Percentiles rank a stretch among this genome's conserved stretches.
Conservation (phyloP, 345 rosid species). For the Linum trigynum region DNA sequence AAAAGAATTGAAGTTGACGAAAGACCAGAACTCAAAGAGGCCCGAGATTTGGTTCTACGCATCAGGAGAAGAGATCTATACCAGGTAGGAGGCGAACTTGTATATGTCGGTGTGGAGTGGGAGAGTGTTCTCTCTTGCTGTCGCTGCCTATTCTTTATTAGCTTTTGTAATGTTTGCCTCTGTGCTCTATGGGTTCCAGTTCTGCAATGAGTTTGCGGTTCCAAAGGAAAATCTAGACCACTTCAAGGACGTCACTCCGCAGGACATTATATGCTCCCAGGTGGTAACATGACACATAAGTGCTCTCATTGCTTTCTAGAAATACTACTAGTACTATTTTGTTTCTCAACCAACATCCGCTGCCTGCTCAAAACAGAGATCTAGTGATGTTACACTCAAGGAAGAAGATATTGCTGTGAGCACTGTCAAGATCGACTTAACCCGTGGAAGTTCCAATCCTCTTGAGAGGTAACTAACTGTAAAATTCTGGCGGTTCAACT, state of each 20-base stretch:
- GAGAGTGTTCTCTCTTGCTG: too few species aligned
- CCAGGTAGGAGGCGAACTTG: slow-evolving; percentile 37
- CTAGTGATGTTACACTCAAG: slow-evolving; percentile 26
- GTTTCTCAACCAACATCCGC: slow-evolving; percentile 4
- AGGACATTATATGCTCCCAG: slow-evolving; percentile 92
- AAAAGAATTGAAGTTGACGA: slow-evolving; percentile 79
- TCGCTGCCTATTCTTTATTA: too few species aligned
- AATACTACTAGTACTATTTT: slow-evolving; percentile 1
- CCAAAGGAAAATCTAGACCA: slow-evolving; percentile 73
- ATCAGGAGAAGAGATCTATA: slow-evolving; percentile 77
- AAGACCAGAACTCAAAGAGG: slow-evolving; percentile 57
- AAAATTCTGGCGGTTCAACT: background rate
- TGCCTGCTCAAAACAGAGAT: slow-evolving; percentile 18
- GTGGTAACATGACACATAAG: slow-evolving; percentile 20
- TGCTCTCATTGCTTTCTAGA: background rate
- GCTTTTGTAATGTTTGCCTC: background rate
- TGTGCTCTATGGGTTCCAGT: slow-evolving; percentile 39
- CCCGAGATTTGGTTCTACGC: slow-evolving; percentile 72
- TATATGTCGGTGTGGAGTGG: background rate
- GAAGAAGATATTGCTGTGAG: slow-evolving; percentile 75
- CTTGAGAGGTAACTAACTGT: slow-evolving; percentile 53
- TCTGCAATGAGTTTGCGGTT: slow-evolving; percentile 90
- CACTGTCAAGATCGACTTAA: slow-evolving; percentile 82
- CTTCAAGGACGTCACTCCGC: slow-evolving; percentile 70
- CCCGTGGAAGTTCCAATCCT: slow-evolving; percentile 78